Evolutionary conservation across 2,329 filamentous ascomycete species (phyloP), one percentile per base, ranked within the genome.

Genomic region (Albifimbria verrucaria): DNA sequence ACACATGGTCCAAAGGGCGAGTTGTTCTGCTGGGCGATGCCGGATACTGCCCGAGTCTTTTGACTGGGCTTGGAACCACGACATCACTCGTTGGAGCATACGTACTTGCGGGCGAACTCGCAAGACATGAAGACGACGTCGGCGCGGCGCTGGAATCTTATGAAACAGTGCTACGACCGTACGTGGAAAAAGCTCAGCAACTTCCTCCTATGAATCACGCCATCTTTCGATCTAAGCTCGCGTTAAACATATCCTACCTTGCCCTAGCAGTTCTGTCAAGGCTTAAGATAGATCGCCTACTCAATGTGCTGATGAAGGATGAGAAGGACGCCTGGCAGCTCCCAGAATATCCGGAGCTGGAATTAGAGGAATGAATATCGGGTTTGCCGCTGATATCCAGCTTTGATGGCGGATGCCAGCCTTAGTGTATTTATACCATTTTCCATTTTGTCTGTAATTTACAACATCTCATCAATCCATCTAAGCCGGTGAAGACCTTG

Each of bases 11-110:
- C 2, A 64, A 64, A 0, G 76, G 77, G 0, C 74, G 80, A 0
- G 72, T 82, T 3, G 74, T 71, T 1, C 66, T 83, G 0, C 49
- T 84, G 0, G 82, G 82, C 0, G 82, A 87, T 56, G 78, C 83
- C 2, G 80, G 67, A 0, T 78, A 76, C 58, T 76, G 73, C 22
- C 78, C 80, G 0, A 72, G 74, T 0, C 72, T 75, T 0, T 55
- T 77, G 4, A 77, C 75, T 0, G 82, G 81, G 0, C 74, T 78
- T 68, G 81, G 81, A 0, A 82, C 79, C 0, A 77, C 75, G 2
- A 58, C 70, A 1, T 74, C 75, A 0, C 59, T 85, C 0, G 61
- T 78, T 1, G 76, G 76, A 0, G 78, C 80, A 1, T 86, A 85
- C 59, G 65, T 83, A 2, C 68, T 86, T 4, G 82, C 81, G 0